A percentile compares a stretch with the other conserved stretches of the same genome.
Evolutionary conservation across 495 filamentous ascomycete species (phyloP).

Genomic region (Xylaria flabelliformis): DNA sequence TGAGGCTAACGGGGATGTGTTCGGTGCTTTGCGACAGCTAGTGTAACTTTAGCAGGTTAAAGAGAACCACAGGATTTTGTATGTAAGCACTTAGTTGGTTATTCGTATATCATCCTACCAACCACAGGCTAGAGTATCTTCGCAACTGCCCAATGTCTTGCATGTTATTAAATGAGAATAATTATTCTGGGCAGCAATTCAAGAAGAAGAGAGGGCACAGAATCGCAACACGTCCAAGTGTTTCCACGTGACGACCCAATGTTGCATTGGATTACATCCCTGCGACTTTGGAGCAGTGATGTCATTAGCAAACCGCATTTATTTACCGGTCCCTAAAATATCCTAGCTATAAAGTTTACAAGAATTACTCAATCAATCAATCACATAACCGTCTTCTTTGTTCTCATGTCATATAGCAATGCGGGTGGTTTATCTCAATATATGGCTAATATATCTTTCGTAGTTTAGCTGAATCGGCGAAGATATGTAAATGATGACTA

Average conservation of each 20-base stretch:
- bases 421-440: too few relatives aligned
- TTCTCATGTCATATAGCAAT: too few relatives aligned
- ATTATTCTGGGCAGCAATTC: not conserved
- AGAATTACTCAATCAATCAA: not conserved
- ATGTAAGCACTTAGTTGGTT: not conserved
- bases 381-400: not conserved
- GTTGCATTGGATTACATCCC: conserved; percentile 2
- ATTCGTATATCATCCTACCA: not conserved
- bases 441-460: too few relatives aligned
- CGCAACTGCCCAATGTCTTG: not conserved
- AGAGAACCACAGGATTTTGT: not conserved
- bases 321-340: not conserved
- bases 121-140: too few relatives aligned
- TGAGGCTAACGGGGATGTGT: not conserved
- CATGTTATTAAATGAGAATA: not conserved
- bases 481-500: too few relatives aligned
- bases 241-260: not conserved
- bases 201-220: too few relatives aligned
- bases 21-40: not conserved
- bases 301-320: not conserved
- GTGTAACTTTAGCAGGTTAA: not conserved
- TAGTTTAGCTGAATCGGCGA: too few relatives aligned
- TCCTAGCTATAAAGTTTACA: not conserved
- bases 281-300: not conserved
- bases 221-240: not conserved